phyloP scores from a whole-genome alignment of 352 stramenopile species.

The Nothophytophthora sp. region DNA sequence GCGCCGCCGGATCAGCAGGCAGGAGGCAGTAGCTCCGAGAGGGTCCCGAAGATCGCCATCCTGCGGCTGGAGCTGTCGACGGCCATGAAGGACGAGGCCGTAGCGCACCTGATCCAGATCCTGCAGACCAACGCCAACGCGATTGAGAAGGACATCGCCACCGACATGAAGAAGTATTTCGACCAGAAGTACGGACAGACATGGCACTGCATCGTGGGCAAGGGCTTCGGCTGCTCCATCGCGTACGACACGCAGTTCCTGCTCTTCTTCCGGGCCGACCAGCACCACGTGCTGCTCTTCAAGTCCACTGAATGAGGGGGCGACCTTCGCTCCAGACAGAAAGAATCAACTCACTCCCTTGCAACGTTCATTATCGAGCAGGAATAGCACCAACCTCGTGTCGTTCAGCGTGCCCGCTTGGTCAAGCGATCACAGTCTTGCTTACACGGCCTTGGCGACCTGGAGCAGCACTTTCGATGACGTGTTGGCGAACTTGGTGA shows the following conservation, averaged over 20 bases:
- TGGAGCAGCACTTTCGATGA: conserved; percentile 65
- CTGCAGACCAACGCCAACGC: conserved; percentile 37
- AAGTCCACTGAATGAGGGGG: conserved; percentile 73
- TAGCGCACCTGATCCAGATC: conserved; percentile 45
- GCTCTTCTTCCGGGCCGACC: conserved; percentile 86
- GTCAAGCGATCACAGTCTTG: no score
- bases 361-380: conserved; percentile 13
- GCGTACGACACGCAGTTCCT: conserved; percentile 91
- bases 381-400: no score
- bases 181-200: conserved; percentile 95
- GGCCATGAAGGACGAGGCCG: conserved; percentile 72
- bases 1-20: conserved; percentile 9
- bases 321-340: conserved; percentile 1
- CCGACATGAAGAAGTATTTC: conserved; percentile 99
- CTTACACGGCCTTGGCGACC: conserved; percentile 45
- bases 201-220: conserved; percentile 95
- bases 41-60: conserved; percentile 63
- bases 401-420: no score
- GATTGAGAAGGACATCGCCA: conserved; percentile 95
- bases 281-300: conserved; percentile 85
- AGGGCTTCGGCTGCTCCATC: conserved; percentile 90
- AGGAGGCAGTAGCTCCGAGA: conserved; percentile 19
- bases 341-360: conserved; percentile 5
- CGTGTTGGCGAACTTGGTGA: conserved; percentile 54
- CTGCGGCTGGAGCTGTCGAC: conserved; percentile 67